Percentiles rank a stretch among this genome's conserved stretches.
Conservation (phyloP, 2,329 filamentous ascomycete species). For the Helotiales sp. region DNA sequence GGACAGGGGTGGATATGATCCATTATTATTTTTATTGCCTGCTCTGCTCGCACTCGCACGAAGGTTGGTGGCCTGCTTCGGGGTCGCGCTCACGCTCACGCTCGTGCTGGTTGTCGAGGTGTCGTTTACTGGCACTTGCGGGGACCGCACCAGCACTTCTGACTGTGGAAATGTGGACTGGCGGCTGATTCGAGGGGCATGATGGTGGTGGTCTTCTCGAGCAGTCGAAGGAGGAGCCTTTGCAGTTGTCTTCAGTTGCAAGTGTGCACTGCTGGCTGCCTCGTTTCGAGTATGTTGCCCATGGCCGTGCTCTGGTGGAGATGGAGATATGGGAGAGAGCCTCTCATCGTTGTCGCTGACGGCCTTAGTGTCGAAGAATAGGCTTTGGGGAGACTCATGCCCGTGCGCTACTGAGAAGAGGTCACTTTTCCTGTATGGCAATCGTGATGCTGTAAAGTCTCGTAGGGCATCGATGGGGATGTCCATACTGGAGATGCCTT, state of each 20-base stretch:
- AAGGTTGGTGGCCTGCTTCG: constrained; percentile 13
- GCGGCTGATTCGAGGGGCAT: constrained; percentile 8
- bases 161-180: constrained; percentile 9
- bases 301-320: constrained; percentile 3
- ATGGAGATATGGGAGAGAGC: background rate
- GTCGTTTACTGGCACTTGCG: background rate
- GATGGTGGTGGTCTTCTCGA: background rate
- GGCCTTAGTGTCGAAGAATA: background rate
- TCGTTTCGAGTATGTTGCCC: constrained; percentile 9
- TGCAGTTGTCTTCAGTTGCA: background rate
- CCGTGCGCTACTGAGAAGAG: constrained; percentile 7
- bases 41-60: constrained; percentile 16
- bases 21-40: constrained; percentile 24
- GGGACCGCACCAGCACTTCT: background rate
- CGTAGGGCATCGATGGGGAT: background rate
- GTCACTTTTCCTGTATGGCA: constrained; percentile 6
- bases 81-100: background rate
- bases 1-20: constrained; percentile 32
- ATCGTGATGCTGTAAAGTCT: constrained; percentile 3
- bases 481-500: constrained; percentile 7
- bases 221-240: background rate
- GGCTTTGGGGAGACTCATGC: background rate
- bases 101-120: background rate
- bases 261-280: background rate
- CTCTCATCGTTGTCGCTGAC: constrained; percentile 2